These are phyloP conservation scores for Candida fluviatilis DNA, from an alignment of 805 yeast species.

Conservation along the genomic window DNA sequence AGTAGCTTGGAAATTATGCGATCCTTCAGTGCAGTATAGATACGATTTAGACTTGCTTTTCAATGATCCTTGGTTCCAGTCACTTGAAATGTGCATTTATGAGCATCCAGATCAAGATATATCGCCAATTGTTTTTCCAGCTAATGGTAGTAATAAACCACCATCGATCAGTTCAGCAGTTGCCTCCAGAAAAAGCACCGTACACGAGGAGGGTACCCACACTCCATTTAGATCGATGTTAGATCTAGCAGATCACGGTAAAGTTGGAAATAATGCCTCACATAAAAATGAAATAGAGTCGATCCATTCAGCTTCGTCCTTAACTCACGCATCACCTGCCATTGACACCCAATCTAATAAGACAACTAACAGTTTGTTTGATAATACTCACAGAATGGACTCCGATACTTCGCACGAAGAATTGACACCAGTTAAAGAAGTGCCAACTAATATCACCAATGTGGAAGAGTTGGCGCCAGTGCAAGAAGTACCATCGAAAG, in stretches of 20 bases:
- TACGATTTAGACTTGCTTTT: constrained; percentile 52
- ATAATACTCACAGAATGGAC: background rate
- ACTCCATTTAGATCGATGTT: constrained; percentile 38
- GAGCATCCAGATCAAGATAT: constrained; percentile 43
- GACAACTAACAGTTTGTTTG: background rate
- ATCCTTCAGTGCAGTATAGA: constrained; percentile 53
- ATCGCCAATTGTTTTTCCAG: constrained; percentile 29
- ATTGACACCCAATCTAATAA: background rate
- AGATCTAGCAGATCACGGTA: constrained; percentile 20
- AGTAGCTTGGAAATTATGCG: constrained; percentile 70
- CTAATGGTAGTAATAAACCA: constrained; percentile 10
- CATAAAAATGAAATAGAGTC: constrained; percentile 7
- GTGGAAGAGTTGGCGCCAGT: constrained; percentile 1
- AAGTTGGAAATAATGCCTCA: background rate
- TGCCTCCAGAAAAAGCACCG: constrained; percentile 1
- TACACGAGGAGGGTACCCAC: constrained; percentile 14
- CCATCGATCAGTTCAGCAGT: constrained; percentile 1
- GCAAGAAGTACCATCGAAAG: background rate
- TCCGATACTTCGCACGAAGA: constrained; percentile 3
- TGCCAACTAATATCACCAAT: background rate
- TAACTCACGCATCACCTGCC: constrained; percentile 6
- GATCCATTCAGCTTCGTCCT: constrained; percentile 11
- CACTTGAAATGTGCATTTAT: constrained; percentile 56
- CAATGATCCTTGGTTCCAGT: constrained; percentile 60
- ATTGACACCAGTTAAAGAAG: background rate